These are phyloP conservation scores for Penicillium sp. DNA, from an alignment of 2,329 filamentous ascomycete genomes.

Conservation along the genomic window DNA sequence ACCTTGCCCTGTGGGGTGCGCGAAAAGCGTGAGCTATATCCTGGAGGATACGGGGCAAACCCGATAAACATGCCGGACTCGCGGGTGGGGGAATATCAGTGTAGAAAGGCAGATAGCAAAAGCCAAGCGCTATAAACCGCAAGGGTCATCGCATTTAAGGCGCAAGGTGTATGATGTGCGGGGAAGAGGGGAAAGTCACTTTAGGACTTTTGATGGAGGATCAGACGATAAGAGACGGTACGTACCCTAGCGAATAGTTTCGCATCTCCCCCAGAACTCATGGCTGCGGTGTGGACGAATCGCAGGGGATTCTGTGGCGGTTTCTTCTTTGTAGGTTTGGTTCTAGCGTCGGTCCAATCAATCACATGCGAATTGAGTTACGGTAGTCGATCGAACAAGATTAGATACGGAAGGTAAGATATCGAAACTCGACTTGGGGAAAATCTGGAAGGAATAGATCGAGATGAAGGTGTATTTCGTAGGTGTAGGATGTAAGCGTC, in stretches of 20 bases:
- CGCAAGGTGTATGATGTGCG: constrained; percentile 18
- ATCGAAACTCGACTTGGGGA: neutral
- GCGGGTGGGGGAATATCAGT: neutral
- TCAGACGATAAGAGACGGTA: constrained; percentile 33
- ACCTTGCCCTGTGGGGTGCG: constrained; percentile 83
- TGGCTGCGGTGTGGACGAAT: constrained; percentile 38
- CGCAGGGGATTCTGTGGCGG: constrained; percentile 7
- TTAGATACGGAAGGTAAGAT: neutral
- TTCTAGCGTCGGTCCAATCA: constrained; percentile 8
- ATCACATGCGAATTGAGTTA: constrained; percentile 21
- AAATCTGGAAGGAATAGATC: constrained; percentile 3
- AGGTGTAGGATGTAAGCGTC: constrained; percentile 1
- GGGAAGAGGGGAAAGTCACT: constrained; percentile 14
- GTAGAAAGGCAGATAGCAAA: constrained; percentile 1
- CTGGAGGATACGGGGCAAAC: constrained; percentile 28
- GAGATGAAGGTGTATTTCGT: neutral
- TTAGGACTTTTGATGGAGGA: constrained; percentile 5
- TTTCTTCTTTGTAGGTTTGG: constrained; percentile 8
- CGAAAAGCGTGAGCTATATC: constrained; percentile 33
- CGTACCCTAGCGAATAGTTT: constrained; percentile 98
- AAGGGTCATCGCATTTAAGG: constrained; percentile 3
- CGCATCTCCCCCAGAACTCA: constrained; percentile 84
- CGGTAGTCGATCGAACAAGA: constrained; percentile 1
- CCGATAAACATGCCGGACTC: constrained; percentile 30
- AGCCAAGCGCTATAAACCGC: neutral